These are phyloP conservation scores for Chlamydomonas asymmetrica DNA, from an alignment of 139 green algal species.

Conservation along the genomic window DNA sequence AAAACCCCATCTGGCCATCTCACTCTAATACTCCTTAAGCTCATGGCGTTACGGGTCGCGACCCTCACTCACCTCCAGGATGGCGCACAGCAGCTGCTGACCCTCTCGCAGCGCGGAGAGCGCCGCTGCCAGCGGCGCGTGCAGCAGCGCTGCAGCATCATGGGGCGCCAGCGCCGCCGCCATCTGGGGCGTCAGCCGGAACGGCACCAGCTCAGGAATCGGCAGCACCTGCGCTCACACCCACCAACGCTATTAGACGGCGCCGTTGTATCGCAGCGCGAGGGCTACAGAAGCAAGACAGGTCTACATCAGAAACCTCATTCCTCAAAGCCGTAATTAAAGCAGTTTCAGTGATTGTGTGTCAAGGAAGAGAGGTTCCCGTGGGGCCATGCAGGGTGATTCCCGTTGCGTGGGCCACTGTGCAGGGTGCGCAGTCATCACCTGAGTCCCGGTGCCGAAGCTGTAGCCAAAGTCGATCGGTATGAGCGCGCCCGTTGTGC, in stretches of 20 bases:
- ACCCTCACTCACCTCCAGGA: constrained; percentile 15
- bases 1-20: neutral
- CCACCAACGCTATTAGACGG: no score
- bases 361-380: no score
- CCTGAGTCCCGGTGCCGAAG: constrained; percentile 66
- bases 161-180: constrained; percentile 55
- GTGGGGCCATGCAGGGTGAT: no score
- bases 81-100: constrained; percentile 32
- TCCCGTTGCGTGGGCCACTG: no score
- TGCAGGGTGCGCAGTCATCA: constrained; percentile 23
- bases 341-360: no score
- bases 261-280: no score
- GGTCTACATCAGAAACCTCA: no score
- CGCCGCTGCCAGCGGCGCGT: constrained; percentile 35
- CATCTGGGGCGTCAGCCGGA: constrained; percentile 71
- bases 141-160: constrained; percentile 44
- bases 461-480: constrained; percentile 85
- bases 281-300: no score
- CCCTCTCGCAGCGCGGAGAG: constrained; percentile 36
- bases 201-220: constrained; percentile 74
- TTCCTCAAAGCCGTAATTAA: no score
- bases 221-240: constrained; percentile 51
- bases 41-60: neutral
- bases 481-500: constrained; percentile 43
- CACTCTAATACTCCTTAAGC: no score